Evolutionary conservation across 2,329 filamentous ascomycete genomes (phyloP).

Genomic region (Aspergillus quadrilineatus): DNA sequence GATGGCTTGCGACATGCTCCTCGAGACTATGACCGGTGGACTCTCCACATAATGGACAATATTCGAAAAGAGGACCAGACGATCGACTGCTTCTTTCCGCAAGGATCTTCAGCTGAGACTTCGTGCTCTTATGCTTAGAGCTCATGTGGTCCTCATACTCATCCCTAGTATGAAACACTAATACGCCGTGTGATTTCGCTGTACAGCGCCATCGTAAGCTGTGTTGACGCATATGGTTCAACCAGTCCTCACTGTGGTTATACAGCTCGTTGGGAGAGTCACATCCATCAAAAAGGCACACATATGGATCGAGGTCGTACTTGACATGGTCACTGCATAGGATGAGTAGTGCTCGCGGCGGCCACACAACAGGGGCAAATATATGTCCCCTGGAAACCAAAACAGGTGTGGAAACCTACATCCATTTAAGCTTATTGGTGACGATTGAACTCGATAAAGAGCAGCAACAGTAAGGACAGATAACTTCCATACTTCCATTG

Average conservation of each 20-base stretch:
- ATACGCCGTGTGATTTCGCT: conserved; percentile 1
- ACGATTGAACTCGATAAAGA: conserved; percentile 1
- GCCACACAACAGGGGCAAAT: not conserved
- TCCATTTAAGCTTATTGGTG: conserved; percentile 5
- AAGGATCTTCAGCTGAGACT: not conserved
- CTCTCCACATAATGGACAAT: conserved; percentile 4
- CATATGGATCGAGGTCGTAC: conserved; percentile 4
- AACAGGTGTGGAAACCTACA: not conserved
- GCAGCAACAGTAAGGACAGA: conserved; percentile 10
- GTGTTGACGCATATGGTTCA: conserved; percentile 7
- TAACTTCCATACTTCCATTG: conserved; percentile 8
- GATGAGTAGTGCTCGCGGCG: not conserved
- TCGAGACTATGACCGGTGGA: not conserved
- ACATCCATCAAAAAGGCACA: conserved; percentile 7
- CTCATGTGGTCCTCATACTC: conserved; percentile 9
- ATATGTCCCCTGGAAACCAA: too few relatives aligned
- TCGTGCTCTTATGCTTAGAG: conserved; percentile 1
- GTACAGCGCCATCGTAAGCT: conserved; percentile 1
- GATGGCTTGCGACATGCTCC: conserved; percentile 3
- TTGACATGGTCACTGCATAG: conserved; percentile 5
- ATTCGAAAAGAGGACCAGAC: conserved; percentile 3
- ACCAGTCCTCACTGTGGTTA: conserved; percentile 7
- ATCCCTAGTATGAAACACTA: not conserved
- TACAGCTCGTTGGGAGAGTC: conserved; percentile 1
- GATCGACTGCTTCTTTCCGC: conserved; percentile 1